A percentile compares a stretch with the other conserved stretches of the same genome.
Evolutionary conservation across 75 land plant genomes (phyloP).

Genomic region (Ceratopteris richardii): DNA sequence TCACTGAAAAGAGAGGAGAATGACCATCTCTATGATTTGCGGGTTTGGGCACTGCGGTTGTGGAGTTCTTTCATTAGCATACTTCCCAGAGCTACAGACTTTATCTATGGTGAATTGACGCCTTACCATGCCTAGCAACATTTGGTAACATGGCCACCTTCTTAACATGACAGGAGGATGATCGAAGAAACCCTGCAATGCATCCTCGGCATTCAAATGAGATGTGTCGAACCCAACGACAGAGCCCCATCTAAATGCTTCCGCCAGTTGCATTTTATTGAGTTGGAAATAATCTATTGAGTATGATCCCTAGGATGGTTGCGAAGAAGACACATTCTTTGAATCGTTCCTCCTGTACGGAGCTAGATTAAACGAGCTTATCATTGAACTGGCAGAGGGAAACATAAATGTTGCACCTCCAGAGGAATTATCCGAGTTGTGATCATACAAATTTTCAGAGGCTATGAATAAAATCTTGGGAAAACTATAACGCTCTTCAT

Average conservation of each 20-base stretch:
- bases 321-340: too few relatives aligned
- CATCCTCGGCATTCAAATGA: slow-evolving; percentile 55
- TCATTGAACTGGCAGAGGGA: background rate
- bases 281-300: too few relatives aligned
- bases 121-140: slow-evolving; percentile 68
- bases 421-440: background rate
- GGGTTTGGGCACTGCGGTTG: too few relatives aligned
- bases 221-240: slow-evolving; percentile 49
- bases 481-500: slow-evolving; percentile 40
- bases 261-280: too few relatives aligned
- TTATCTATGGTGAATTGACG: slow-evolving; percentile 44
- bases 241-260: slow-evolving; percentile 19
- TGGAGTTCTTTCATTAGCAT: too few relatives aligned
- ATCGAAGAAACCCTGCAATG: slow-evolving; percentile 47
- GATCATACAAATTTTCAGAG: too few relatives aligned
- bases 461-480: slow-evolving; percentile 18
- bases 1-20: too few relatives aligned
- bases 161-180: slow-evolving; percentile 48
- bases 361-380: too few relatives aligned
- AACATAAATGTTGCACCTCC: background rate
- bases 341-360: too few relatives aligned
- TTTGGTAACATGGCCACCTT: slow-evolving; percentile 69
- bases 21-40: too few relatives aligned
- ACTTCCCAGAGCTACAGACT: too few relatives aligned
- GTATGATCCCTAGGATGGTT: too few relatives aligned